A percentile compares a stretch with the other conserved stretches of the same genome.
phyloP scores from a whole-genome alignment of 176 grass and related monocot genomes.

The Themeda triandra region DNA sequence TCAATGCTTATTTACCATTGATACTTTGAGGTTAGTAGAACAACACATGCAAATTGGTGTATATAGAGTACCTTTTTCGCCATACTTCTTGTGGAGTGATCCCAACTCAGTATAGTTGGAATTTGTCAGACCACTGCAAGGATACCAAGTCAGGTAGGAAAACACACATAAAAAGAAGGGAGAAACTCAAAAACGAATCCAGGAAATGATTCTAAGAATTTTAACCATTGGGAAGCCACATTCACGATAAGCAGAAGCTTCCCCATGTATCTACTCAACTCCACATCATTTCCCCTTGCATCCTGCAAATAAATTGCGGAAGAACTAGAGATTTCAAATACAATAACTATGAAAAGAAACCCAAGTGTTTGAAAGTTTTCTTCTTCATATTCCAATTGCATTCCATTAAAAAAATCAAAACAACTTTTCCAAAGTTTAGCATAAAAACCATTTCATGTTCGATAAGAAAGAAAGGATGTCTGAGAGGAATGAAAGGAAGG shows the following conservation, averaged over 20 bases:
- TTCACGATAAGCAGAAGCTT: constrained; percentile 72
- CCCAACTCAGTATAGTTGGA: constrained; percentile 52
- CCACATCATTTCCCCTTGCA: constrained; percentile 53
- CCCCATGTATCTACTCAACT: constrained; percentile 62
- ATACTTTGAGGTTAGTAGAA: not conserved
- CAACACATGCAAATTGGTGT: not conserved
- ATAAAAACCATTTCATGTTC: not conserved
- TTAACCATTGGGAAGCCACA: constrained; percentile 61
- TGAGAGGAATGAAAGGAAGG: constrained; percentile 15
- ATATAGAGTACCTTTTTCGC: constrained; percentile 21
- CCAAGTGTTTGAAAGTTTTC: not conserved
- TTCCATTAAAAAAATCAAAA: not conserved
- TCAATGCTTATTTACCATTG: not conserved
- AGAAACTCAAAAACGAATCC: not conserved
- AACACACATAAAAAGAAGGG: not conserved
- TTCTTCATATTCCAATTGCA: not conserved
- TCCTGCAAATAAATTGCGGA: constrained; percentile 32
- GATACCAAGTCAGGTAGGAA: not conserved
- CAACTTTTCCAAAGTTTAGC: not conserved
- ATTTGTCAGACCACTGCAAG: constrained; percentile 59
- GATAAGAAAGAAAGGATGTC: not conserved
- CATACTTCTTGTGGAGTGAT: constrained; percentile 55
- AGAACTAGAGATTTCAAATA: not conserved
- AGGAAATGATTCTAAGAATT: not conserved
- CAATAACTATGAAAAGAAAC: not conserved